phyloP scores from a whole-genome alignment of 2,329 filamentous ascomycete species.

The Aspergillus neotritici region DNA sequence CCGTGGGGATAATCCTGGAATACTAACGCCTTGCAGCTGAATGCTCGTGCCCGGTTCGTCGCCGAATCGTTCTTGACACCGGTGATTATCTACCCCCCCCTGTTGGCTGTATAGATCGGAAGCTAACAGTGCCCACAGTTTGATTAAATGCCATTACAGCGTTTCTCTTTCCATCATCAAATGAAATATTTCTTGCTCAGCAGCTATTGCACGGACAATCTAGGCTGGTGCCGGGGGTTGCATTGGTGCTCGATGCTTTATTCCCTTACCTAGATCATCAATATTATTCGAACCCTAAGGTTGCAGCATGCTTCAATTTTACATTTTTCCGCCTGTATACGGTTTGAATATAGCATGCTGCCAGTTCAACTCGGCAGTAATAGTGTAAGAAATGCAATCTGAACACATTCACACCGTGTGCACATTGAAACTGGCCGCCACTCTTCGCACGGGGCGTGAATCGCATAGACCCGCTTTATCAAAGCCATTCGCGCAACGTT shows the following conservation, averaged over 20 bases:
- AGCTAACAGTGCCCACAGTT: slow-evolving; percentile 16
- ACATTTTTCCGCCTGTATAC: neutral
- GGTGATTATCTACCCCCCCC: slow-evolving; percentile 44
- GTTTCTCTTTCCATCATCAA: too few species aligned
- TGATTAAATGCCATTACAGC: slow-evolving; percentile 19
- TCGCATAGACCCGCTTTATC: too few species aligned
- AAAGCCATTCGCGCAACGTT: too few species aligned
- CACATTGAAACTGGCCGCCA: too few species aligned
- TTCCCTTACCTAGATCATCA: slow-evolving; percentile 12
- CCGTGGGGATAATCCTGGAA: neutral
- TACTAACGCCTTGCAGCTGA: slow-evolving; percentile 58
- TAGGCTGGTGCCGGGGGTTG: slow-evolving; percentile 19
- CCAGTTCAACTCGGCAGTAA: too few species aligned
- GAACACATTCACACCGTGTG: too few species aligned
- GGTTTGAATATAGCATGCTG: neutral
- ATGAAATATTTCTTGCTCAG: slow-evolving; percentile 10
- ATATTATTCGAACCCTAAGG: slow-evolving; percentile 3
- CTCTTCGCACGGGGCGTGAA: too few species aligned
- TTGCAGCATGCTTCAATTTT: slow-evolving; percentile 2
- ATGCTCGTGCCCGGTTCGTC: slow-evolving; percentile 93
- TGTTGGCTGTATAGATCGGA: neutral
- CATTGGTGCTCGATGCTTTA: slow-evolving; percentile 7
- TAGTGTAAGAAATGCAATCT: too few species aligned
- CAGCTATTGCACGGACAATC: slow-evolving; percentile 20
- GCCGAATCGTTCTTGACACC: slow-evolving; percentile 97